Base-by-base conservation (phyloP, 2,329 filamentous ascomycete species). In the Ciborinia camelliae region DNA sequence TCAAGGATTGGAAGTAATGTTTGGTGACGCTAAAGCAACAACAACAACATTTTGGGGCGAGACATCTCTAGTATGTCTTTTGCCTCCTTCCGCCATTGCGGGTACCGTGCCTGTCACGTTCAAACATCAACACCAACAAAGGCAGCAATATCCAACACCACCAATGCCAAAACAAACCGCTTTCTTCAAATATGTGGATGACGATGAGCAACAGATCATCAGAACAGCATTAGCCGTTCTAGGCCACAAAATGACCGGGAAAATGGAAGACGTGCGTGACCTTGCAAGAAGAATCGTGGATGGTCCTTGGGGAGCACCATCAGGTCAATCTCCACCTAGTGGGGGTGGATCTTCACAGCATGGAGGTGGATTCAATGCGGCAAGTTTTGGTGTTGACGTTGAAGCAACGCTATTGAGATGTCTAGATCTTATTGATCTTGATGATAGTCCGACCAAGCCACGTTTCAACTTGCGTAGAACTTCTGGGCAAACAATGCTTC, bases 1-100 rank as follows among this genome's bases (percentile, higher is more conserved):
- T 68, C 88, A 90, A 76, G 86, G 86, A 1, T 82, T 96, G 67
- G 90, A 93, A 68, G 90, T 97, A 63, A 90, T 92, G 77, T 97
- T 97, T 75, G 93, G 93, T 26, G 86, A 89, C 67, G 81, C 80
- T 20, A 79, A 84, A 54, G 86, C 86, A 23, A 86, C 84, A 0
- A 85, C 84, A 1, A 87, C 85, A 2, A 86, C 84, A 6, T 89
- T 82, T 71, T 88, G 84, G 84, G 83, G 85, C 57, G 81, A 86
- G 67, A 84, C 85, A 66, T 84, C 85, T 62, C 76, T 90, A 26
- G 84, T 88, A 64, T 88, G 86, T 70, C 78, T 88, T 35, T 79
- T 87, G 15, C 87, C 87, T 37, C 85, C 86, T 18, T 81, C 83
- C 37, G 74, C 81, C 30, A 81, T 83, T 59, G 79, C 84, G 32